Evolutionary conservation across 2,329 filamentous ascomycete species (phyloP).

Genomic region (Albifimbria verrucaria): DNA sequence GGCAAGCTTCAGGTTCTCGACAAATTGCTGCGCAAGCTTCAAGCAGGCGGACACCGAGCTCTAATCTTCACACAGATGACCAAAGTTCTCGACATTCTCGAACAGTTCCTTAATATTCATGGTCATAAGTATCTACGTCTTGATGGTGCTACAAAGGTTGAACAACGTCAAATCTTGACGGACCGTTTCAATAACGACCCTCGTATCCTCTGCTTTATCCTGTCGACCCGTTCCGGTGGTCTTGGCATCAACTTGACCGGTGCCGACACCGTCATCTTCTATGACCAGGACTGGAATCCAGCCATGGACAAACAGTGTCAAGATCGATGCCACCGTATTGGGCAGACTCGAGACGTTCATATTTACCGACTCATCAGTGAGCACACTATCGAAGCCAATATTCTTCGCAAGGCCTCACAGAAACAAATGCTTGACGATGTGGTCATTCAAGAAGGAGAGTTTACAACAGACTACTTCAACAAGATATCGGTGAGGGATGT

Average conservation of each 20-base stretch:
- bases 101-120: slow-evolving; percentile 97
- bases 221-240: slow-evolving; percentile 91
- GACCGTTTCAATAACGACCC: slow-evolving; percentile 96
- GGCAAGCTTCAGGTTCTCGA: slow-evolving; percentile 93
- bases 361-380: slow-evolving; percentile 94
- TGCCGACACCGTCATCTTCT: slow-evolving; percentile 97
- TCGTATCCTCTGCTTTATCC: slow-evolving; percentile 89
- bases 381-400: slow-evolving; percentile 96
- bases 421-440: slow-evolving; percentile 98
- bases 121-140: slow-evolving; percentile 94
- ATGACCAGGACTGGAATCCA: slow-evolving; percentile 98
- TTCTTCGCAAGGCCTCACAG: slow-evolving; percentile 91
- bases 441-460: slow-evolving; percentile 96
- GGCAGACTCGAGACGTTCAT: slow-evolving; percentile 94
- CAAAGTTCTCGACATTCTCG: slow-evolving; percentile 93
- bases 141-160: slow-evolving; percentile 94
- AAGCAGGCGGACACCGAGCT: slow-evolving; percentile 86
- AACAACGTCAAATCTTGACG: slow-evolving; percentile 90
- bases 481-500: slow-evolving; percentile 71
- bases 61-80: slow-evolving; percentile 99
- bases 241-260: slow-evolving; percentile 95
- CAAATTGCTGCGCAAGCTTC: slow-evolving; percentile 77
- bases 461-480: slow-evolving; percentile 95
- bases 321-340: slow-evolving; percentile 94
- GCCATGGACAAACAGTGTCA: slow-evolving; percentile 99